Base-by-base conservation (phyloP, 441 rosid genomes). In the Brassica balearica region DNA sequence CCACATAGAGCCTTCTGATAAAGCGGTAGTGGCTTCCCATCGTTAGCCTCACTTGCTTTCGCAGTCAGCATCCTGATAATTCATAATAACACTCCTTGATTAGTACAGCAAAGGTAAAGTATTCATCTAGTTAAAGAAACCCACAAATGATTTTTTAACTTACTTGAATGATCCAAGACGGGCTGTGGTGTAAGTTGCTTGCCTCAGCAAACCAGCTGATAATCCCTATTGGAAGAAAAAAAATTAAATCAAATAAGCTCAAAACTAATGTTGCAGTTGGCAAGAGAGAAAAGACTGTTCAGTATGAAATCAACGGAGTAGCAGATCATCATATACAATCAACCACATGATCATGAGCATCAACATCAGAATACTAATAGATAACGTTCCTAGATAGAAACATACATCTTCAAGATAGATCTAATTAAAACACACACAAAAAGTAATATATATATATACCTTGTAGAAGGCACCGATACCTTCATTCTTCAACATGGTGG, bases 161-260 rank as follows among this genome's bases (percentile, higher is more conserved):
- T 82, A 95, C 99, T 76, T 92, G 87, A 95, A 96, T 75, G 99
- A 85, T 75, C 99, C 99, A 73, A 96, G 97, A 53, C 98, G 92
- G n/a, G 99, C 99, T 20, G 99, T 96, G 32, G 99, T 92, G 76
- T 96, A 94, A 59, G 99, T 94, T 75, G 98, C 99, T 88, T 96
- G 98, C 85, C 99, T 91, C 51, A 94, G 85, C 55, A 96, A 85
- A 78, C 99, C 99, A 75, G 99, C 99, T 36, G 96, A 86, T 25
- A 96, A 84, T 17, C 99, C 99, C 99, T 94, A 84, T 68, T 82
- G 66, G 55, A 15, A 15, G 17, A 15, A 15, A 15, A 15, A 15
- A 15, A 15, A 15, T 15, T 15, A 15, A 15, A 15, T 15, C 17
- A 15, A 15, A 15, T 15, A 15, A 15, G 17, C 17, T 15, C 17